Percentiles rank a stretch among this genome's conserved stretches.
phyloP scores from a whole-genome alignment of 805 yeast species.

The Lipomyces orientalis region DNA sequence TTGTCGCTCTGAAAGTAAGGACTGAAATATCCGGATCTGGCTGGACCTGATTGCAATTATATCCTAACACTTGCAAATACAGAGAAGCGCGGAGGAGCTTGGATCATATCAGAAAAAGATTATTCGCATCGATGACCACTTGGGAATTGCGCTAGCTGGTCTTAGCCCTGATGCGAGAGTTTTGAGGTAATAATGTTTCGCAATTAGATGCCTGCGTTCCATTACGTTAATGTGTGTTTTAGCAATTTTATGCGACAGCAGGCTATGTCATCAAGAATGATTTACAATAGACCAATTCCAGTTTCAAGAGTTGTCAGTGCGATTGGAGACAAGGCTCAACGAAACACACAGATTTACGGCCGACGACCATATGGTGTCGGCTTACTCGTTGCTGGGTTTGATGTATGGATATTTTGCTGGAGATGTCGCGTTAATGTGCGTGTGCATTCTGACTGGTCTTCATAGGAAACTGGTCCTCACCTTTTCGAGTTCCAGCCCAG shows the following conservation, averaged over 20 bases:
- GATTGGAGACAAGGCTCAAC: slow-evolving; percentile 96
- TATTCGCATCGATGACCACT: slow-evolving; percentile 87
- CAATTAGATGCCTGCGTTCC: not conserved
- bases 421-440: not conserved
- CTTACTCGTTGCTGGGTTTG: slow-evolving; percentile 83
- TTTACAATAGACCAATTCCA: slow-evolving; percentile 83
- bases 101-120: slow-evolving; percentile 96
- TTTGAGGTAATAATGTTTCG: slow-evolving; percentile 45
- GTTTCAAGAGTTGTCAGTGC: slow-evolving; percentile 81
- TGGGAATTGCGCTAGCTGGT: slow-evolving; percentile 96
- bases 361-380: slow-evolving; percentile 99
- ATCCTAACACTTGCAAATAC: slow-evolving; percentile 46
- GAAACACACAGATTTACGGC: slow-evolving; percentile 93
- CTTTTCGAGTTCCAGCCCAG: slow-evolving; percentile 94
- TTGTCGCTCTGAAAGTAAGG: slow-evolving; percentile 78
- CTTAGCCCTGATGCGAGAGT: slow-evolving; percentile 98
- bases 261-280: slow-evolving; percentile 84
- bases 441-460: not conserved
- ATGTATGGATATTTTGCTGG: slow-evolving; percentile 44
- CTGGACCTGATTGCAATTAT: not conserved
- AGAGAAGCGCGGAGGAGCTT: slow-evolving; percentile 92
- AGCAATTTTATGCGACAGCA: slow-evolving; percentile 88
- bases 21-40: not conserved
- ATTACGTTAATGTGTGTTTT: slow-evolving; percentile 8
- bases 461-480: slow-evolving; percentile 83